These are phyloP conservation scores for Penicillium riverlandense DNA, from an alignment of 495 filamentous ascomycete genomes.

Conservation along the genomic window DNA sequence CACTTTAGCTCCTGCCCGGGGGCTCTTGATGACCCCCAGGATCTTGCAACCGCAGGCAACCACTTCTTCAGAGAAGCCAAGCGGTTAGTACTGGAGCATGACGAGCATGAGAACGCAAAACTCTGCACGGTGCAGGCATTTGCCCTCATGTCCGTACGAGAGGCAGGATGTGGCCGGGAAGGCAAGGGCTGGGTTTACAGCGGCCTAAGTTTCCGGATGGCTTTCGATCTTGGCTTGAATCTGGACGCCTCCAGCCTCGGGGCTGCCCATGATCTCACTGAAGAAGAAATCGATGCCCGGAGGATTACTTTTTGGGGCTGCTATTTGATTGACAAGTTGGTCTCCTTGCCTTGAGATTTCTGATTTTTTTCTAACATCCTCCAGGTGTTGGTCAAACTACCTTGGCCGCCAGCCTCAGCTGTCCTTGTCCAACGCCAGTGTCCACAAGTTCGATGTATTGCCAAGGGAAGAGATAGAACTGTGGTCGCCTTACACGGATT, in stretches of 20 bases:
- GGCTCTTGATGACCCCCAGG: constrained; percentile 59
- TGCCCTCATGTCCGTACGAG: constrained; percentile 91
- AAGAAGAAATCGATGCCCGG: constrained; percentile 82
- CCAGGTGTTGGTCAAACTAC: constrained; percentile 93
- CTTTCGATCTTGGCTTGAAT: constrained; percentile 86
- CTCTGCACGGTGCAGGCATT: constrained; percentile 93
- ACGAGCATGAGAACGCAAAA: constrained; percentile 85
- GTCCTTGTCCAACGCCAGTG: constrained; percentile 65
- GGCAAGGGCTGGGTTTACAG: constrained; percentile 97
- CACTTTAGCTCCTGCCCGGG: constrained; percentile 80
- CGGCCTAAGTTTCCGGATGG: constrained; percentile 99
- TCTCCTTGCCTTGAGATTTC: neutral
- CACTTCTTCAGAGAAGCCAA: constrained; percentile 98
- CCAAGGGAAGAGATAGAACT: constrained; percentile 76
- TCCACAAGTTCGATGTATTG: constrained; percentile 87
- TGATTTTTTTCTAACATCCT: constrained; percentile 10
- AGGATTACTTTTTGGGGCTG: constrained; percentile 98
- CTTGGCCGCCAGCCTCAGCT: constrained; percentile 88
- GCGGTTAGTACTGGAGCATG: constrained; percentile 78
- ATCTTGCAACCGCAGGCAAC: constrained; percentile 84
- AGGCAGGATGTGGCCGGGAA: constrained; percentile 92
- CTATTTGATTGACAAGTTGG: constrained; percentile 89
- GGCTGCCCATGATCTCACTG: constrained; percentile 56
- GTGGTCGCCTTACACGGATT: constrained; percentile 89
- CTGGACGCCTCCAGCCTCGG: constrained; percentile 65